A percentile compares a stretch with the other conserved stretches of the same genome.
Evolutionary conservation across 768 basidiomycete species (phyloP).

Genomic region (Cantharellus cinnabarinus): DNA sequence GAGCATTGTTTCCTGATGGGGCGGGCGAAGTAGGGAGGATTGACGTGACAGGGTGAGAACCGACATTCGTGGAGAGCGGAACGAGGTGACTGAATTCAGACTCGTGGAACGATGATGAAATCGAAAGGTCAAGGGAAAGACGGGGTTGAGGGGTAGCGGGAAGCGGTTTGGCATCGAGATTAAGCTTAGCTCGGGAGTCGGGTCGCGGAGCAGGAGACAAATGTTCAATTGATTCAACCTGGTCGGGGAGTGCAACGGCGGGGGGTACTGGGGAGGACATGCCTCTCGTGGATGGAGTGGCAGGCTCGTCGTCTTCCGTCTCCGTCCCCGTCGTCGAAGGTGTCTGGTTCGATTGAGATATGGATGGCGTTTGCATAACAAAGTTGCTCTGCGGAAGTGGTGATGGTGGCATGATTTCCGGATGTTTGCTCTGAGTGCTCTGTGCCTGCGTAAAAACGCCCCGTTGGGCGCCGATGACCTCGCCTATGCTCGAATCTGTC

Average conservation of each 20-base stretch:
- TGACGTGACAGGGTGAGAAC: not conserved
- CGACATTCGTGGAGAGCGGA: not conserved
- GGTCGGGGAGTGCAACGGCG: not conserved
- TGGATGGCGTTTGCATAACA: not conserved
- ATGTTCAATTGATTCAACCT: no score
- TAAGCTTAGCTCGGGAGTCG: not conserved
- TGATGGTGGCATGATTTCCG: not conserved
- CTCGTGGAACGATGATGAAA: not conserved
- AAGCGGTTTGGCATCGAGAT: not conserved
- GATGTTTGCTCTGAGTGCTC: not conserved
- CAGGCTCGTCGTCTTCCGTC: not conserved
- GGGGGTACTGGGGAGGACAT: not conserved
- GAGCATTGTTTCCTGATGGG: slow-evolving; percentile 2
- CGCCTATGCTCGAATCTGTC: not conserved
- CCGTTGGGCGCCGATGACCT: not conserved
- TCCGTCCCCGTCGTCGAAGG: slow-evolving; percentile 1
- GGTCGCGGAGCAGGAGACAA: not conserved
- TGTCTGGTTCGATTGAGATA: not conserved
- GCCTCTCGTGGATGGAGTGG: not conserved
- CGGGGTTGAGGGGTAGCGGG: not conserved
- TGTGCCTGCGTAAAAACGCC: not conserved
- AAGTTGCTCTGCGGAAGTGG: not conserved
- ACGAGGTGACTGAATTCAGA: not conserved
- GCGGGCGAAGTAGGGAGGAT: slow-evolving; percentile 5
- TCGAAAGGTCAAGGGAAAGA: not conserved